phyloP scores from a whole-genome alignment of 108 stramenopile species.

The Conticribra guillardii region DNA sequence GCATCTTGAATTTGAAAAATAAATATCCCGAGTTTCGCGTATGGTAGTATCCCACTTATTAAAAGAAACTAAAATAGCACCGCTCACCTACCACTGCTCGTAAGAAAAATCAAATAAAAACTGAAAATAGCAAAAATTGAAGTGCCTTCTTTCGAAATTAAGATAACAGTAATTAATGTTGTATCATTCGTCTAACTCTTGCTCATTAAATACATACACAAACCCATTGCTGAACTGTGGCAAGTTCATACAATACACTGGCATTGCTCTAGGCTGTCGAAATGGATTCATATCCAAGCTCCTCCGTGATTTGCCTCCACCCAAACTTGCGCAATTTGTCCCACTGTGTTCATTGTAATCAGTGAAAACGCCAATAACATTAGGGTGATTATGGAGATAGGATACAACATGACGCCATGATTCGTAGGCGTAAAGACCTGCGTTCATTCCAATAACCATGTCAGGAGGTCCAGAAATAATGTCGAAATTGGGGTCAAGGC shows the following conservation, averaged over 20 bases:
- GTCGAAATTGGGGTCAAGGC: constrained; percentile 86
- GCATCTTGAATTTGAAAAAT: no score
- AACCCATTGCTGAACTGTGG: constrained; percentile 91
- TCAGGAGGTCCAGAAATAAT: constrained; percentile 81
- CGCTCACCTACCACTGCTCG: no score
- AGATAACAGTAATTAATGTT: background rate
- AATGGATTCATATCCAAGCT: constrained; percentile 83
- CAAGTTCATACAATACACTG: constrained; percentile 89
- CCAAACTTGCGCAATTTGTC: constrained; percentile 81
- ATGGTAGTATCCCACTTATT: no score
- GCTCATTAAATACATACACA: constrained; percentile 85
- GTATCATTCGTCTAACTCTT: constrained; percentile 52
- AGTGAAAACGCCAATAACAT: constrained; percentile 81
- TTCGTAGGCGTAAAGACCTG: constrained; percentile 87
- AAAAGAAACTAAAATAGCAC: no score
- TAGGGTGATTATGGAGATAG: constrained; percentile 57
- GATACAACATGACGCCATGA: constrained; percentile 81
- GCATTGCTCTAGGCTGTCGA: constrained; percentile 87
- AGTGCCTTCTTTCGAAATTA: background rate
- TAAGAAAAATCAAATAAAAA: no score
- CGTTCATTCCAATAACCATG: constrained; percentile 86
- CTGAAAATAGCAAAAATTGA: background rate
- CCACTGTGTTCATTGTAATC: constrained; percentile 92
- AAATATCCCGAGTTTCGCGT: no score
- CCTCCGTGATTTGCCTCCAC: constrained; percentile 62